A percentile compares a stretch with the other conserved stretches of the same genome.
These are phyloP conservation scores for Syzygium malaccense DNA, from an alignment of 441 rosid genomes.

Conservation along the genomic window DNA sequence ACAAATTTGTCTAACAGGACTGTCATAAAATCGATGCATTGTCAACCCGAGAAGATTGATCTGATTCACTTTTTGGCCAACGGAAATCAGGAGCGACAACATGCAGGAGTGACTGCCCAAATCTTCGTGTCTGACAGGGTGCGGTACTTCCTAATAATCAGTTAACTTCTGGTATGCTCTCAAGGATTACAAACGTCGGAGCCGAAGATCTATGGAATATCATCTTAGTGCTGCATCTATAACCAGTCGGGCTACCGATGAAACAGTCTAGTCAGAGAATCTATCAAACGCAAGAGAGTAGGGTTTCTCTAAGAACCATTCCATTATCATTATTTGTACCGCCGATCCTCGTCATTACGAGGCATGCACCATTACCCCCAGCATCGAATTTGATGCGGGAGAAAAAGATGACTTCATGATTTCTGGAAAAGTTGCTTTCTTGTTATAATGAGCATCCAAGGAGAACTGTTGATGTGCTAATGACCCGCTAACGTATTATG, in stretches of 20 bases:
- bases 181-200: neutral
- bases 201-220: neutral
- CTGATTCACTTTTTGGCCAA: neutral
- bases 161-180: neutral
- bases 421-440: neutral
- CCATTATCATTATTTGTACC: neutral
- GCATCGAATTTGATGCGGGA: neutral
- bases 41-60: neutral
- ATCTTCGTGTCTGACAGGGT: neutral
- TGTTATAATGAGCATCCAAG: neutral
- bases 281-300: neutral
- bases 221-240: neutral
- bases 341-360: neutral
- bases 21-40: neutral
- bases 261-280: neutral
- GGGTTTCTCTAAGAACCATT: neutral
- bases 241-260: neutral
- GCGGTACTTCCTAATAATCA: neutral
- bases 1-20: neutral
- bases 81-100: neutral
- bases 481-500: neutral
- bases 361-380: neutral
- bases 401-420: neutral
- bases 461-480: neutral
- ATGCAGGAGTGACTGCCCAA: neutral